Base-by-base conservation (phyloP, 2,329 filamentous ascomycete species). In the Penicillium hesseltinei region DNA sequence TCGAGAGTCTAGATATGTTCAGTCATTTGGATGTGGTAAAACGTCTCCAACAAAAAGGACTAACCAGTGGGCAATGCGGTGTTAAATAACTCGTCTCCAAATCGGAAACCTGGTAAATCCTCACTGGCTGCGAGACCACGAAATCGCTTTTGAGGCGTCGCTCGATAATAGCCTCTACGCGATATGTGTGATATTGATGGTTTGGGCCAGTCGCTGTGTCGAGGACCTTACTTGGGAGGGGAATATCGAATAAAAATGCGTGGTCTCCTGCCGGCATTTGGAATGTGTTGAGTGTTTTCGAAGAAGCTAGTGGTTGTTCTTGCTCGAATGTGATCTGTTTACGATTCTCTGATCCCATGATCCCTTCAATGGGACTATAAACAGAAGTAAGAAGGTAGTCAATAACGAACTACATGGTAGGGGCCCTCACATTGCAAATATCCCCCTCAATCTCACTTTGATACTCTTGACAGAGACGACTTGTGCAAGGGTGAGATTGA, bases 231-330 rank as follows among this genome's bases (percentile, higher is more conserved):
- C 33, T 44, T 11, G 57, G 25, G 9, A 67, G 27, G 2, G 63
- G 53, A 15, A 67, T 59, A 4, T 56, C 46, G 40, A 67, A 64
- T 10, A 61, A 54, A 15, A 67, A 66, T n/a, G 62, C 56, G 31
- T 67, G 62, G 21, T 63, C 31, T 9, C 65, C 65, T 7, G 56
- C 51, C 1, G 62, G 57, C 42, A 66, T 50, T 45, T 19, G 55
- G 40, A 67, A 66, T 1, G 55, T 49, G 19, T 45, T 58, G 19
- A 63, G 51, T 7, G 50, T 61, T 47, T 60, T 59, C 1, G 64
- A 63, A 6, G 57, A 55, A 4, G 61, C 65, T 6, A 66, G 42
- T 3, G 52, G 21, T 17, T 62, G 62, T 2, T 55, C 53, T n/a
- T 33, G 49, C 17, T 52, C 56, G 25, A 60, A 59, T 11, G 64